phyloP scores from a whole-genome alignment of 148 eudicot species.

The Rhododendron ovatum region DNA sequence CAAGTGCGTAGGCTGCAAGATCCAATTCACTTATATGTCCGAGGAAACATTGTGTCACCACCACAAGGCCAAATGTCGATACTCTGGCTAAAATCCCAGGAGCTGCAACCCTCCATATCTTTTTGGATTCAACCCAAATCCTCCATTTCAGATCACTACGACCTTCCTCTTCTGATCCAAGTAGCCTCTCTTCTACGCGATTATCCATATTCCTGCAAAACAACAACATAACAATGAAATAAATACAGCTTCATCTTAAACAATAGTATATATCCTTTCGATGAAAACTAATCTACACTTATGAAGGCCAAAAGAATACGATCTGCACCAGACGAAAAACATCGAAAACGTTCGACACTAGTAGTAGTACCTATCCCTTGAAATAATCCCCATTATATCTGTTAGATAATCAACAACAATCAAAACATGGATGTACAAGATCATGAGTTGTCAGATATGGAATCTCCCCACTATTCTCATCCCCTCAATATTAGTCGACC shows the following conservation, averaged over 20 bases:
- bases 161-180: constrained; percentile 23
- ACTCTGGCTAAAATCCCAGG: constrained; percentile 56
- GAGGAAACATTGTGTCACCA: constrained; percentile 58
- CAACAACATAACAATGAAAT: not conserved
- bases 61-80: constrained; percentile 42
- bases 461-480: too few species aligned
- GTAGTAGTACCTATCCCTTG: not conserved
- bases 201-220: not conserved
- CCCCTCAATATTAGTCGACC: not conserved
- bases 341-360: not conserved
- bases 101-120: constrained; percentile 62
- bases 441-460: too few species aligned
- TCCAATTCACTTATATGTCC: constrained; percentile 56
- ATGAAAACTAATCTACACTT: not conserved
- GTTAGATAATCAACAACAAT: too few species aligned
- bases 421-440: too few species aligned
- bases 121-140: constrained; percentile 48
- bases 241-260: not conserved
- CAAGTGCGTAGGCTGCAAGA: constrained; percentile 71
- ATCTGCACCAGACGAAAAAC: not conserved
- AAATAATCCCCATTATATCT: not conserved
- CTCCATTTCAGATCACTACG: constrained; percentile 28
- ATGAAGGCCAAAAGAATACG: not conserved
- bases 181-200: constrained; percentile 34
- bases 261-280: not conserved